Evolutionary conservation across 148 eudicot genomes (phyloP).

Genomic region (Rhododendron kiyosumense): DNA sequence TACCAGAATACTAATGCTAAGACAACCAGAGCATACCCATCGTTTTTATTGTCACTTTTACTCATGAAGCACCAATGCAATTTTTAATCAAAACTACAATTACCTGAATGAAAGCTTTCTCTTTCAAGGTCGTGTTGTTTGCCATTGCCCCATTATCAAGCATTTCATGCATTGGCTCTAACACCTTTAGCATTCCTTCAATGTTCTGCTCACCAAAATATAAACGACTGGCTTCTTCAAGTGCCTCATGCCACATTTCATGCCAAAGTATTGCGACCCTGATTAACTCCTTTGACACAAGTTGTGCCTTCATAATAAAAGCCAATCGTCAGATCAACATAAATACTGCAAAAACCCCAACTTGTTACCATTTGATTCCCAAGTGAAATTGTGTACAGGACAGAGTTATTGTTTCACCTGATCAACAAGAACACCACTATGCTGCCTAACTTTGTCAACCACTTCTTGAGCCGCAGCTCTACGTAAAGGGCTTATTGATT

Average conservation of each 20-base stretch:
- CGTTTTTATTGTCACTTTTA: neutral
- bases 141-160: constrained; percentile 78
- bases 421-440: constrained; percentile 85
- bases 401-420: constrained; percentile 46
- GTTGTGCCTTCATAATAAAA: constrained; percentile 68
- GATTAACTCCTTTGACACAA: constrained; percentile 88
- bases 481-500: constrained; percentile 86
- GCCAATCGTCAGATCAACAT: constrained; percentile 17
- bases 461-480: constrained; percentile 95
- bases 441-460: constrained; percentile 93
- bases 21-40: neutral
- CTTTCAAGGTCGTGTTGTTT: constrained; percentile 68
- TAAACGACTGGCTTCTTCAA: constrained; percentile 98
- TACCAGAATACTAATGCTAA: neutral
- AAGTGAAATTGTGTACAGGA: neutral
- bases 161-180: constrained; percentile 92
- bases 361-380: neutral
- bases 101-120: constrained; percentile 86
- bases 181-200: constrained; percentile 90
- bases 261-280: constrained; percentile 98
- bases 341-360: neutral
- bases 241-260: constrained; percentile 97
- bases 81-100: neutral
- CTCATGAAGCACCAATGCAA: neutral
- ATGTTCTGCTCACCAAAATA: constrained; percentile 90